Conservation (phyloP, 352 stramenopile genomes). For the Globisporangium cystogenes region DNA sequence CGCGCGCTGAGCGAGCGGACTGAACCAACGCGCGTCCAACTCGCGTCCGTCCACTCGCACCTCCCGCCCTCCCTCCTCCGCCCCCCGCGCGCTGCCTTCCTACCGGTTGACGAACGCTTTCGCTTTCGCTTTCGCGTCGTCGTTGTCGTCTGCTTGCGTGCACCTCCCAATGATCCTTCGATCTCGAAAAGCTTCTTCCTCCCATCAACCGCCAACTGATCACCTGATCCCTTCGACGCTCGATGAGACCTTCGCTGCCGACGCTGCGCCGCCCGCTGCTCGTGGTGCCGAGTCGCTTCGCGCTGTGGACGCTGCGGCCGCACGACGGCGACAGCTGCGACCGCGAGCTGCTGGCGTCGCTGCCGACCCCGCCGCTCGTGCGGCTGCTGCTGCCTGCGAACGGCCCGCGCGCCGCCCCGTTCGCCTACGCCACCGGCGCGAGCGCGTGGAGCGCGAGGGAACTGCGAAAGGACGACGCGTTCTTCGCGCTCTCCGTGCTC, state of each 20-base stretch:
- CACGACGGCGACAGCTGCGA: constrained; percentile 13
- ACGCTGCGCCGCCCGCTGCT: not conserved
- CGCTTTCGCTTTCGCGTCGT: too few relatives aligned
- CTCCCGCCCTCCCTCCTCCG: too few relatives aligned
- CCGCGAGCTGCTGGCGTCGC: constrained; percentile 13
- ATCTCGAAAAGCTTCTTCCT: too few relatives aligned
- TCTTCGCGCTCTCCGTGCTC: constrained; percentile 13
- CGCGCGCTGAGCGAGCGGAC: too few relatives aligned
- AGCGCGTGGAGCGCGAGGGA: not conserved
- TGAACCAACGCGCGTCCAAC: too few relatives aligned
- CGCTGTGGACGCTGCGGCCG: constrained; percentile 31
- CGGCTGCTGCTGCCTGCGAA: constrained; percentile 23
- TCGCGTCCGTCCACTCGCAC: too few relatives aligned
- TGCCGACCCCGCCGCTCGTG: constrained; percentile 13
- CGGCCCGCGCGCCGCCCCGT: not conserved
- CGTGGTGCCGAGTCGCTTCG: constrained; percentile 21
- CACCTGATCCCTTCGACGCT: not conserved
- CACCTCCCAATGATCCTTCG: too few relatives aligned
- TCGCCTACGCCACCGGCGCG: constrained; percentile 3
- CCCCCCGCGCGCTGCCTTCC: too few relatives aligned
- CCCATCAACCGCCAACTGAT: not conserved
- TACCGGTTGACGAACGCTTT: too few relatives aligned
- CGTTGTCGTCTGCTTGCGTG: too few relatives aligned
- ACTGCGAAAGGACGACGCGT: not conserved
- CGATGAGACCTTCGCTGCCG: not conserved